phyloP scores from a whole-genome alignment of 176 grass and related monocot genomes.

The Cenchrus americanus region DNA sequence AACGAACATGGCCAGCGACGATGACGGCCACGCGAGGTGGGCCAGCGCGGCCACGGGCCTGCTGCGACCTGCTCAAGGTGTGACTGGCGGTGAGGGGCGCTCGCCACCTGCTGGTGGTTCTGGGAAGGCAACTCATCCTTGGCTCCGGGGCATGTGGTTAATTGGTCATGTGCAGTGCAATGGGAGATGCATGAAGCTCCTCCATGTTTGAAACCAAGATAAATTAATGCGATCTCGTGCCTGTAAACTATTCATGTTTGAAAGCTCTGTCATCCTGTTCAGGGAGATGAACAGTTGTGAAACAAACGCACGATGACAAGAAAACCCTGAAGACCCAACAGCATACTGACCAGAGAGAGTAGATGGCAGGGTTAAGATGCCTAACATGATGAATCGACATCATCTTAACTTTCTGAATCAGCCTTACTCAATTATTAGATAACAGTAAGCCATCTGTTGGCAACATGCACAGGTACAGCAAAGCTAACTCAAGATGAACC shows the following conservation, averaged over 20 bases:
- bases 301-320: background rate
- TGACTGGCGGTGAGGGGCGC: slow-evolving; percentile 15
- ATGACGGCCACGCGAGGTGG: slow-evolving; percentile 35
- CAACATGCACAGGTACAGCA: background rate
- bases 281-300: background rate
- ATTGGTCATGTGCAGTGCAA: background rate
- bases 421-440: background rate
- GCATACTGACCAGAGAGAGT: background rate
- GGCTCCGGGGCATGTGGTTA: slow-evolving; percentile 40
- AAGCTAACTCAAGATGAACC: background rate
- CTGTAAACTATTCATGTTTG: background rate
- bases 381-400: background rate
- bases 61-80: slow-evolving; percentile 47
- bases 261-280: background rate
- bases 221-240: background rate
- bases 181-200: background rate
- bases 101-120: slow-evolving; percentile 7
- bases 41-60: slow-evolving; percentile 26
- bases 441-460: background rate
- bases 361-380: background rate
- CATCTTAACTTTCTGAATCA: background rate
- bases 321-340: background rate
- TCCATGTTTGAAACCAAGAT: background rate
- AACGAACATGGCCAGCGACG: slow-evolving; percentile 24
- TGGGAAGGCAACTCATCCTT: slow-evolving; percentile 69